phyloP scores from a whole-genome alignment of 352 stramenopile species.

The Pythium brassicae region DNA sequence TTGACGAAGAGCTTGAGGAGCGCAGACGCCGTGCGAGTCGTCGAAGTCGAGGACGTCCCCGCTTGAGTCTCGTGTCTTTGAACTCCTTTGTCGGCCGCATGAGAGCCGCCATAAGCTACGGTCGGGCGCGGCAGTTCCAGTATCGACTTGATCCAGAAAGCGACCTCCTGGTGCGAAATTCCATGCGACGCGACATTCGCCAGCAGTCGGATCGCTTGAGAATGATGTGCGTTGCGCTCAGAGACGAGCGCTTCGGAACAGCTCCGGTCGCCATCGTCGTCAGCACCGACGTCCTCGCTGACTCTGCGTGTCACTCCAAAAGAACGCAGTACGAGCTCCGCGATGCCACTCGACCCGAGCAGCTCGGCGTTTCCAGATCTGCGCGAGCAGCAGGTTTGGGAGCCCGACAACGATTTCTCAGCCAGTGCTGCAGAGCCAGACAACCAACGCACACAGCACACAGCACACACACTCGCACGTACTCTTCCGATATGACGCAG shows the following conservation, averaged over 20 bases:
- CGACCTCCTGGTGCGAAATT: slow-evolving; percentile 11
- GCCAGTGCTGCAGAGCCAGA: too few species aligned
- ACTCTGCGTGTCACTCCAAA: slow-evolving; percentile 7
- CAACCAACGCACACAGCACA: neutral
- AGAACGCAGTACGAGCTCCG: slow-evolving; percentile 27
- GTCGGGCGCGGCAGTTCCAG: neutral
- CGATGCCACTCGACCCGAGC: slow-evolving; percentile 16
- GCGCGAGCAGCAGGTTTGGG: neutral
- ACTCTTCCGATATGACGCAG: slow-evolving; percentile 2
- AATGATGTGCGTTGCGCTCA: slow-evolving; percentile 17
- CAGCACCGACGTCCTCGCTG: neutral
- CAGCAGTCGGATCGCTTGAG: slow-evolving; percentile 2
- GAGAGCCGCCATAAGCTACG: neutral
- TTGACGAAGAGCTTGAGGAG: slow-evolving; percentile 12
- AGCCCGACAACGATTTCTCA: too few species aligned
- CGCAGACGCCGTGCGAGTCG: neutral
- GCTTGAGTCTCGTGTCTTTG: neutral
- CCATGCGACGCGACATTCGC: slow-evolving; percentile 1
- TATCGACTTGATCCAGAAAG: slow-evolving; percentile 13
- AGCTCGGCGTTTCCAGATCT: slow-evolving; percentile 21
- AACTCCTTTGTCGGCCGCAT: neutral
- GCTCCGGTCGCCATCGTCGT: too few species aligned
- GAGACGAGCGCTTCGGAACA: slow-evolving; percentile 23
- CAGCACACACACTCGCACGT: neutral
- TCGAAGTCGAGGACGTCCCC: neutral